A percentile compares a stretch with the other conserved stretches of the same genome.
These are phyloP conservation scores for Cymbopogon flexuosus DNA, from an alignment of 202 grass and related monocot species.

Conservation along the genomic window DNA sequence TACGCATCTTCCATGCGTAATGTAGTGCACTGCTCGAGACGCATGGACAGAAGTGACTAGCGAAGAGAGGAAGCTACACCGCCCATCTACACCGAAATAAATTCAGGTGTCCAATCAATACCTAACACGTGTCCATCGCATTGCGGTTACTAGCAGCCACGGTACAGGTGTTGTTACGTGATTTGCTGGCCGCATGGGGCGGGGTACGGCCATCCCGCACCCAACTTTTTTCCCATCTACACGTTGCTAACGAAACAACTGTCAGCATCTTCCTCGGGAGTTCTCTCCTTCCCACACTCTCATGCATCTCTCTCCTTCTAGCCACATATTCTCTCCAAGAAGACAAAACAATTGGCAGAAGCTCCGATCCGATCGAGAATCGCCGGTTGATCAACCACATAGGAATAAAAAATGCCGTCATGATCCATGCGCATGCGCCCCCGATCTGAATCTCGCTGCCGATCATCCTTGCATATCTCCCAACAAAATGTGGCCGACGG, in stretches of 20 bases:
- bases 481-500: slow-evolving; percentile 32
- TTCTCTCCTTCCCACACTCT: neutral
- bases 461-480: too few species aligned
- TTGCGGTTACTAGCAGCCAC: too few species aligned
- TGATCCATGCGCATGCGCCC: neutral
- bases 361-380: neutral
- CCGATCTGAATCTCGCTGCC: neutral
- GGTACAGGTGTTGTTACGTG: too few species aligned
- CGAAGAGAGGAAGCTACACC: neutral
- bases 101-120: too few species aligned
- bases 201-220: too few species aligned
- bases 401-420: slow-evolving; percentile 6
- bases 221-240: too few species aligned
- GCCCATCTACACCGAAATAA: too few species aligned
- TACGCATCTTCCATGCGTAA: too few species aligned
- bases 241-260: neutral
- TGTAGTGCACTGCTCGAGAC: too few species aligned
- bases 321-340: slow-evolving; percentile 13
- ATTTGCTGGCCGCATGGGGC: too few species aligned
- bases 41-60: too few species aligned
- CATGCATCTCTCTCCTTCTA: neutral
- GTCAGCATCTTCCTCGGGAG: slow-evolving; percentile 23
- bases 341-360: neutral
- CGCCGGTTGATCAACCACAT: neutral
- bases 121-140: too few species aligned